Evolutionary conservation across 805 yeast genomes (phyloP), one percentile per base, ranked within the genome.

Genomic region (Barnettozyma siamensis): DNA sequence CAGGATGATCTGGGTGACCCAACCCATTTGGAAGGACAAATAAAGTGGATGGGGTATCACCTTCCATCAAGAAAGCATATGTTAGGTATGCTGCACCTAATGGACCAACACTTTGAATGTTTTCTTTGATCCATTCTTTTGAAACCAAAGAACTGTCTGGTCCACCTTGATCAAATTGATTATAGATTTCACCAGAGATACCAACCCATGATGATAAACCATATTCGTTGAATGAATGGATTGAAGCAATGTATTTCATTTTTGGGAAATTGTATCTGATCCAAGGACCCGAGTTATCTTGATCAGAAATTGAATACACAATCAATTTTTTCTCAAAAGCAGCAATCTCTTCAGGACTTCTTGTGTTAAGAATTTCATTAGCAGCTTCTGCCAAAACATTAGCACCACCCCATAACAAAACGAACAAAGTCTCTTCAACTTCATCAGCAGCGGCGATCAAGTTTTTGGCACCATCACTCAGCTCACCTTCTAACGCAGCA

Each of bases 271-370:
- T 31, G 35, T 34, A 39, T 43, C 65, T 49, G 29, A 61, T 57
- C 64, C 64, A 61, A 13, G 58, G 53, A 12, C 64, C 64, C 8
- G 59, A 44, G 44, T 59, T 51, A 36, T 61, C 66, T 43, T 61
- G 65, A 37, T 61, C 65, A 2, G 64, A 60, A 28, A 60, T 61
- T 7, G 61, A 28, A 45, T 59, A 60, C 16, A 57, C 53, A 12
- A 44, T 40, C 15, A 59, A 7, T 38, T 57, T 60, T 2, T 31
- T 18, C 6, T 42, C 38, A 31, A 59, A 54, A 15, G 23, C 17
- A 1, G 36, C 49, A 2, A 52, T 27, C 34, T 55, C 49, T 7
- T 32, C 35, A 2, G 21, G 40, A 6, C 46, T 28, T 40, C 56
- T 53, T 0, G 49, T 51, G 7, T 38, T 40, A n/a, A 29, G 21